Base-by-base conservation (phyloP, 140 eudicot species). In the Flaveria floridana region DNA sequence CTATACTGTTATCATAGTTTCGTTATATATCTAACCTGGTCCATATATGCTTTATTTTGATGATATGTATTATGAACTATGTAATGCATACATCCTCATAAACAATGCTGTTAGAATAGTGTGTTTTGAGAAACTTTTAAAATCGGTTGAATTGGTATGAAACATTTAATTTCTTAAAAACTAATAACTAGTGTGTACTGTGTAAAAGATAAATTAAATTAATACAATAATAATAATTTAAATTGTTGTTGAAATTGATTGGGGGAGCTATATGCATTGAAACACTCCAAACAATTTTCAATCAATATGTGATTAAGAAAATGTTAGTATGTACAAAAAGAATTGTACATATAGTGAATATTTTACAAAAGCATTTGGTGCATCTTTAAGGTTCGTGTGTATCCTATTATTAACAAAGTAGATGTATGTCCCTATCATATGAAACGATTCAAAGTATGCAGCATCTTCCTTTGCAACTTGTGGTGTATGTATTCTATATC, bases 401-500 rank as follows among this genome's bases (percentile, higher is more conserved):
- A 21, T 71, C 9, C 37, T 4, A 7, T 44, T 8, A 21, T 4
- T 34, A 37, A 72, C 12, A 72, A 42, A 51, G 18, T 58, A 39
- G 69, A 21, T 41, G 37, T 63, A 30, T 65, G 56, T 65, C 55
- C 73, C 14, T 48, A 34, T 50, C 30, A 47, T 61, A 74, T 34
- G 4, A 64, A 71, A 21, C 41, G 53, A 47, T 13, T 26, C 34
- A 65, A 12, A 50, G 51, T 48, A 62, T 50, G 41, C 34, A 63
- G 52, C 50, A 71, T 50, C 74, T 64, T 65, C 42, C 15, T 53
- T 53, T 39, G 57, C 65, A 55, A 47, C 62, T 23, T 34, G 73
- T 52, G 47, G 61, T 39, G 61, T 39, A 39, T 64, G 78, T 72
- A 10, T 72, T 42, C 20, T 21, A 19, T 50, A 30, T 70, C 19